Evolutionary conservation across 192 early-diverging fungal genomes (phyloP), one percentile per base, ranked within the genome.

Genomic region (Coemansia sp.): DNA sequence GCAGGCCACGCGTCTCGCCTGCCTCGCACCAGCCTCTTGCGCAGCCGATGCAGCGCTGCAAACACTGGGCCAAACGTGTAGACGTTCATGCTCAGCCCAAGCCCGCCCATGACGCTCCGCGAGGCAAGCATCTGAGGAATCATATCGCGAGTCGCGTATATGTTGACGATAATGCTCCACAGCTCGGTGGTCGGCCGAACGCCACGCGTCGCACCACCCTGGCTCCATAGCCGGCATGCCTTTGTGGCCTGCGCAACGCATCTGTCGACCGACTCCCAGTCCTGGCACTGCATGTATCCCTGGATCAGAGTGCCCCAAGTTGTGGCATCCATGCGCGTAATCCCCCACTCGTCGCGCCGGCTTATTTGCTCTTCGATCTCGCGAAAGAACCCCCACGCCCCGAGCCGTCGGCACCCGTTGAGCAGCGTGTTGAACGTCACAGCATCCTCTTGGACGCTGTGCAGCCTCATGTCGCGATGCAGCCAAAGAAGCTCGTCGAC

Each of bases 371-470:
- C 40, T 18, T 77, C 72, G 33, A 77, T 65, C 18, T 72, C 72
- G 24, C 62, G 43, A 47, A 82, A 82, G 31, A 65, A 38, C 41
- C 36, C 51, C 80, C 80, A 82, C 8, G 76, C 66, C 0, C 70
- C 27, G 49, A 77, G 54, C 36, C 66, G 68, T n/a, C 80, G 72
- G 42, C 80, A 82, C 18, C 72, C 80, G 51, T 77, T 77, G 36
- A 82, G 73, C 34, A 82, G 66, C 46, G 80, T 82, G 63, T 82
- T 82, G 64, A 82, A 77, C 18, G 80, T 82, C 33, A 77, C 46
- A 5, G 72, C 64, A 63, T 82, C 80, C 36, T 82, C 80, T 9
- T 51, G 59, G 16, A 82, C 66, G 29, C 75, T 65, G 29, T 67
- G 76, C 31, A 69, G 18, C 5, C 69, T 69, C 80, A 82, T 82